phyloP scores from a whole-genome alignment of 2,329 filamentous ascomycete species.

The Penicillium frequentans region DNA sequence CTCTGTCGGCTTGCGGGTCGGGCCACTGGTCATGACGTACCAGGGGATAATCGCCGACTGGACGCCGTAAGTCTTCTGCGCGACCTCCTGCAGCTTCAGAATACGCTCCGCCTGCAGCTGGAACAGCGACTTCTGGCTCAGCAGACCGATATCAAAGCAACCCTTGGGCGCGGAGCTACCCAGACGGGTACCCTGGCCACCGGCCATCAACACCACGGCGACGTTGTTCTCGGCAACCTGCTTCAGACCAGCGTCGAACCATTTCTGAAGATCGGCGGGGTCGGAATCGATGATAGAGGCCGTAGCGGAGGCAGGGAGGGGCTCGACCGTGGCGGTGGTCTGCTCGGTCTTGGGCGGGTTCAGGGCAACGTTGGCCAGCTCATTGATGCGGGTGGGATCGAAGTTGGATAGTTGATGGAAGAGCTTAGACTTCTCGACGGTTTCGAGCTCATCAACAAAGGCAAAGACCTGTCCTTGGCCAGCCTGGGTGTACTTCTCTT shows the following conservation, averaged over 20 bases:
- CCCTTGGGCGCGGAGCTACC: conserved; percentile 96
- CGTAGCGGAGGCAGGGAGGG: conserved; percentile 79
- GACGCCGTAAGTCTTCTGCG: conserved; percentile 66
- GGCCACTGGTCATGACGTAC: conserved; percentile 99
- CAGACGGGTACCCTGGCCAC: conserved; percentile 90
- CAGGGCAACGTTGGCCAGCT: conserved; percentile 77
- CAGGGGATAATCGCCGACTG: conserved; percentile 73
- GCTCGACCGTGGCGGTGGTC: conserved; percentile 66
- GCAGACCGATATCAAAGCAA: conserved; percentile 93
- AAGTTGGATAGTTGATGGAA: conserved; percentile 80
- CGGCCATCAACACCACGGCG: conserved; percentile 92
- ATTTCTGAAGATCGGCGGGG: conserved; percentile 72
- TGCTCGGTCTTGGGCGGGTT: conserved; percentile 66
- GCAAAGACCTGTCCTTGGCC: conserved; percentile 80
- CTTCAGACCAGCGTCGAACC: conserved; percentile 73
- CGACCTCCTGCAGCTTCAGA: conserved; percentile 77
- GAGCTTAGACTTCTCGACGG: conserved; percentile 71
- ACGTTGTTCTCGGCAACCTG: conserved; percentile 69
- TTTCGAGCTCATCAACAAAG: conserved; percentile 79
- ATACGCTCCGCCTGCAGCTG: conserved; percentile 97
- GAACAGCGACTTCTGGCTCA: conserved; percentile 91
- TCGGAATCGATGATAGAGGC: conserved; percentile 92
- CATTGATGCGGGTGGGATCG: conserved; percentile 83
- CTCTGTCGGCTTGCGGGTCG: conserved; percentile 88
- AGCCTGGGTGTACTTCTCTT: conserved; percentile 70